Percentiles rank a stretch among this genome's conserved stretches.
phyloP scores from a whole-genome alignment of 1,284 basidiomycete genomes.

The Spongiforma sp. region DNA sequence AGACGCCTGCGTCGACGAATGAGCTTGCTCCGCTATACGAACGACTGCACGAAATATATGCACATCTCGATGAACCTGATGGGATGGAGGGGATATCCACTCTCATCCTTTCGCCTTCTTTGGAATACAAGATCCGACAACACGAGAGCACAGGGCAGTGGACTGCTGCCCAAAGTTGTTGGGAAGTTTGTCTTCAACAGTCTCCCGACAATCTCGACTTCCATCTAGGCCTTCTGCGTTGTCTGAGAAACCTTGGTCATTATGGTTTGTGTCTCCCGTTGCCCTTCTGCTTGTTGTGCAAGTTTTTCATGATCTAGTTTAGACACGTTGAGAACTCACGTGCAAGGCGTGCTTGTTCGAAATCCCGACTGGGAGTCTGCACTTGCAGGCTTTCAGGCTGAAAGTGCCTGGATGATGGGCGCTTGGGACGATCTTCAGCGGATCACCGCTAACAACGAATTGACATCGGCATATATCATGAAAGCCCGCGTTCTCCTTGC shows the following conservation, averaged over 20 bases:
- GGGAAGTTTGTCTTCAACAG: slow-evolving; percentile 97
- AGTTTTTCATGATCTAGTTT: slow-evolving; percentile 1
- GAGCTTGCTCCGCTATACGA: slow-evolving; percentile 87
- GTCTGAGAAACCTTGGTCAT: slow-evolving; percentile 94
- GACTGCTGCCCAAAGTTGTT: slow-evolving; percentile 99
- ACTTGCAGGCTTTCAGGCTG: slow-evolving; percentile 87
- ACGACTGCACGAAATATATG: slow-evolving; percentile 94
- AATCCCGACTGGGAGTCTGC: slow-evolving; percentile 86
- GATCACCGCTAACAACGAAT: slow-evolving; percentile 57
- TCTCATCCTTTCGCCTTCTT: slow-evolving; percentile 85
- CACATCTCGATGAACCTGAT: slow-evolving; percentile 96
- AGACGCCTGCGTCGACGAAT: slow-evolving; percentile 42
- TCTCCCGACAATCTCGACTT: slow-evolving; percentile 88
- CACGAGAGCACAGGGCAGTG: slow-evolving; percentile 98
- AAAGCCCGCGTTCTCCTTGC: slow-evolving; percentile 87
- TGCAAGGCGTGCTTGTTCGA: slow-evolving; percentile 87
- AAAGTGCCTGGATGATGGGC: slow-evolving; percentile 95
- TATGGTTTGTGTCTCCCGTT: slow-evolving; percentile 72
- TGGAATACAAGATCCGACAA: slow-evolving; percentile 98
- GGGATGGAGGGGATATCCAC: slow-evolving; percentile 99
- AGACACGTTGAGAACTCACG: slow-evolving; percentile 97
- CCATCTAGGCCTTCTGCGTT: slow-evolving; percentile 91
- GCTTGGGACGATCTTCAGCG: slow-evolving; percentile 87
- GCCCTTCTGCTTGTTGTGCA: not conserved
- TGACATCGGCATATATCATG: slow-evolving; percentile 67